phyloP scores from a whole-genome alignment of 352 stramenopile species.

The Peronosclerospora sorghi region DNA sequence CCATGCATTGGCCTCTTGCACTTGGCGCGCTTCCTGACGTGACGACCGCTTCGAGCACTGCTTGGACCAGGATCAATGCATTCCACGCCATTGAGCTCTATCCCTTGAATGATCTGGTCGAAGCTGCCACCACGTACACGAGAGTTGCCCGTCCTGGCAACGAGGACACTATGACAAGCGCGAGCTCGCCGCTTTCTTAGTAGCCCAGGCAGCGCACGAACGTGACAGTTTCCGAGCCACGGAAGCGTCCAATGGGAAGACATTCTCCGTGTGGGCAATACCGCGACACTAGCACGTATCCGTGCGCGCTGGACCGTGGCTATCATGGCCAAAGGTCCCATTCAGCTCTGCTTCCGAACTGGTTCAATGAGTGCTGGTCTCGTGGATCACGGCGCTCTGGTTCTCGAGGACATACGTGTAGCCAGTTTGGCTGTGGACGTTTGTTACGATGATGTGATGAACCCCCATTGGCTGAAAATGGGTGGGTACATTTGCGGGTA shows the following conservation, averaged over 20 bases:
- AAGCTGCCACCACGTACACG: constrained; percentile 28
- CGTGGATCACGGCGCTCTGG: background rate
- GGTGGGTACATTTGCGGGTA: too few species aligned
- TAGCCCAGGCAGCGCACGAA: constrained; percentile 32
- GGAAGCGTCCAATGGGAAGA: constrained; percentile 27
- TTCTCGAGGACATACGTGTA: background rate
- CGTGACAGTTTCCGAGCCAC: constrained; percentile 29
- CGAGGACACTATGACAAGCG: constrained; percentile 26
- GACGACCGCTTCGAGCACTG: too few species aligned
- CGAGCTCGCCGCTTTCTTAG: constrained; percentile 30
- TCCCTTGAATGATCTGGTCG: constrained; percentile 24
- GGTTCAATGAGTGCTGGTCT: too few species aligned
- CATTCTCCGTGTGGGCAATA: constrained; percentile 30
- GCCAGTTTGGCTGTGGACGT: too few species aligned
- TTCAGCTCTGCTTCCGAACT: background rate
- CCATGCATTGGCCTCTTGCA: too few species aligned
- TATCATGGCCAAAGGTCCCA: constrained; percentile 10
- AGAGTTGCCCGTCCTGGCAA: constrained; percentile 33
- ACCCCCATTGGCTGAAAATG: too few species aligned
- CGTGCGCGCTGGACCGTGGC: constrained; percentile 21
- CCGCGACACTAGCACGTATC: constrained; percentile 25
- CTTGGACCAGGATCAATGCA: background rate
- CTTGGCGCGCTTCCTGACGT: too few species aligned
- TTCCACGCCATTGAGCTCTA: background rate
- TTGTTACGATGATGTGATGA: too few species aligned